Conservation (phyloP, 2,329 filamentous ascomycete species). For the Cytospora leucostoma region DNA sequence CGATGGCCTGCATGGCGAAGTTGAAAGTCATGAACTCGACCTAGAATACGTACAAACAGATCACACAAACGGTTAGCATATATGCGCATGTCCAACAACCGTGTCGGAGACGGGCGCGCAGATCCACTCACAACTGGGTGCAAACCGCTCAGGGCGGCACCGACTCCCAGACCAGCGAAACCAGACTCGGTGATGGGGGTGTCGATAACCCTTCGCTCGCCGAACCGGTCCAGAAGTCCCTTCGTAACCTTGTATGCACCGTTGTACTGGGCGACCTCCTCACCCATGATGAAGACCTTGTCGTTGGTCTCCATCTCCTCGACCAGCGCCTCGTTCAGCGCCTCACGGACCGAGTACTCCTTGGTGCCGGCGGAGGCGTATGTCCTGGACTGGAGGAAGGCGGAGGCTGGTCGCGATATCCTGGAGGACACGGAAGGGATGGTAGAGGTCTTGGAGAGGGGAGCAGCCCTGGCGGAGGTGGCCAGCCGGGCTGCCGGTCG, state of each 20-base stretch:
- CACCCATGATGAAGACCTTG: constrained; percentile 94
- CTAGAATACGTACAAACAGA: constrained; percentile 44
- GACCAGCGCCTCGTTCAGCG: constrained; percentile 94
- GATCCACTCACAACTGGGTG: constrained; percentile 80
- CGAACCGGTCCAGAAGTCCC: constrained; percentile 94
- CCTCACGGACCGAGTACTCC: constrained; percentile 96
- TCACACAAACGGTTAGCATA: neutral
- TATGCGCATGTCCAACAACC: neutral
- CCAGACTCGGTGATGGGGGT: constrained; percentile 98
- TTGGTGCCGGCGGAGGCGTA: constrained; percentile 68
- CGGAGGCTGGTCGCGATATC: constrained; percentile 32
- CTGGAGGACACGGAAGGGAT: constrained; percentile 32
- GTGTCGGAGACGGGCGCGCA: too few relatives aligned
- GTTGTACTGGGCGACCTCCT: constrained; percentile 99
- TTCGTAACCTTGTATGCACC: constrained; percentile 99
- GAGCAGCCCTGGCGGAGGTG: constrained; percentile 37
- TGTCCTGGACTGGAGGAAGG: constrained; percentile 51
- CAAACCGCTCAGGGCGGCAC: constrained; percentile 90
- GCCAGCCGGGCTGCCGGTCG: constrained; percentile 48
- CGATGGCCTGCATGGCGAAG: constrained; percentile 99
- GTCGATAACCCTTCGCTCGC: constrained; percentile 96
- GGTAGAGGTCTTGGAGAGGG: constrained; percentile 32
- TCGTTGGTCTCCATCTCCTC: constrained; percentile 94
- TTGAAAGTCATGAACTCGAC: constrained; percentile 99
- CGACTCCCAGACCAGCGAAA: constrained; percentile 90